Evolutionary conservation across 176 grass and related monocot species (phyloP).

Genomic region (Oryza longistaminata): DNA sequence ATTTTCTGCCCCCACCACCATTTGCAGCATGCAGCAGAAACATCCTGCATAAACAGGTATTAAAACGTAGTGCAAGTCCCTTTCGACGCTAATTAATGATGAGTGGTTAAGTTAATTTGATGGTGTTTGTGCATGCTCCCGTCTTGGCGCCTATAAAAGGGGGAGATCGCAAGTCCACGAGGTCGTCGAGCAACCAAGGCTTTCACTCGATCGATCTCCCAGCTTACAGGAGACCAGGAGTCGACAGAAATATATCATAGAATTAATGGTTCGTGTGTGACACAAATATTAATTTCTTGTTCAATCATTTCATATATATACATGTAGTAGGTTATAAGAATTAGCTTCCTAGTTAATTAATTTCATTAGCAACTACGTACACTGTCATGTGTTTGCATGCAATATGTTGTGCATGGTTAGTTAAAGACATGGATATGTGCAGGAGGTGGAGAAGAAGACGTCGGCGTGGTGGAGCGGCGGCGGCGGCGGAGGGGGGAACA

Average conservation of each 20-base stretch:
- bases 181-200: not conserved
- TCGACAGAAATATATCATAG: not conserved
- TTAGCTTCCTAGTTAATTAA: not conserved
- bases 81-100: constrained; percentile 7
- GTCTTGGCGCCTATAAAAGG: constrained; percentile 44
- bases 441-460: constrained; percentile 31
- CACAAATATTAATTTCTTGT: not conserved
- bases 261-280: not conserved
- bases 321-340: not conserved
- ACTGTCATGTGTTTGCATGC: not conserved
- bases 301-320: not conserved
- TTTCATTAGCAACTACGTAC: not conserved
- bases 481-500: constrained; percentile 11
- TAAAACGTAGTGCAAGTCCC: constrained; percentile 24
- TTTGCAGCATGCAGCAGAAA: not conserved
- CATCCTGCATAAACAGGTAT: not conserved
- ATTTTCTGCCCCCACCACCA: not conserved
- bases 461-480: not conserved
- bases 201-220: not conserved
- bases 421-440: not conserved
- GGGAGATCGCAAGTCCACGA: not conserved
- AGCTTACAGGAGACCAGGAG: not conserved
- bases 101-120: not conserved
- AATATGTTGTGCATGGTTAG: not conserved
- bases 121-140: not conserved